phyloP scores from a whole-genome alignment of 352 stramenopile genomes.

The Globisporangium heterothallicum region DNA sequence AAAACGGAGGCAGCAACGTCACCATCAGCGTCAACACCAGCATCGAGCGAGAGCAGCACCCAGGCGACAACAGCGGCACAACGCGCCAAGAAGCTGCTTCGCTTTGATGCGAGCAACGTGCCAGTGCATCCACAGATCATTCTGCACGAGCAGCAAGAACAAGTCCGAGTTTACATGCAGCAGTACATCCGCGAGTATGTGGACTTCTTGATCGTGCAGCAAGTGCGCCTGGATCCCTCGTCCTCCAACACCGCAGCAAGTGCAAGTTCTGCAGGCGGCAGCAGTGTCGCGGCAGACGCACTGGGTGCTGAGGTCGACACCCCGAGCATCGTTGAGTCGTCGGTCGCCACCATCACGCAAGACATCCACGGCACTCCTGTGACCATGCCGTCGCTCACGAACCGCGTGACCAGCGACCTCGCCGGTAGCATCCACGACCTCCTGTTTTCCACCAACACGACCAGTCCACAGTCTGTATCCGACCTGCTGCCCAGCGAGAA shows the following conservation, averaged over 20 bases:
- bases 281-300: not conserved
- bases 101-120: constrained; percentile 30
- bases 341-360: constrained; percentile 19
- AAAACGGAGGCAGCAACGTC: constrained; percentile 4
- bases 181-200: constrained; percentile 62
- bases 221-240: constrained; percentile 17
- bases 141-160: constrained; percentile 40
- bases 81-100: constrained; percentile 22
- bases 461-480: constrained; percentile 70
- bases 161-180: constrained; percentile 49
- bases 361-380: constrained; percentile 49
- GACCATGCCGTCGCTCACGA: constrained; percentile 40
- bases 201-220: constrained; percentile 33
- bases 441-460: constrained; percentile 42
- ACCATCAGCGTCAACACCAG: not conserved
- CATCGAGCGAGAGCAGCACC: not conserved
- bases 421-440: constrained; percentile 61
- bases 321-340: not conserved
- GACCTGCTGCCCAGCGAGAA: constrained; percentile 18
- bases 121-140: constrained; percentile 49
- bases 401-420: constrained; percentile 27
- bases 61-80: not conserved
- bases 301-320: not conserved
- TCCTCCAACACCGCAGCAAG: constrained; percentile 7
- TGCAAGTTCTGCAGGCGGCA: not conserved